Base-by-base conservation (phyloP, 140 eudicot genomes). In the Flaveria floridana region DNA sequence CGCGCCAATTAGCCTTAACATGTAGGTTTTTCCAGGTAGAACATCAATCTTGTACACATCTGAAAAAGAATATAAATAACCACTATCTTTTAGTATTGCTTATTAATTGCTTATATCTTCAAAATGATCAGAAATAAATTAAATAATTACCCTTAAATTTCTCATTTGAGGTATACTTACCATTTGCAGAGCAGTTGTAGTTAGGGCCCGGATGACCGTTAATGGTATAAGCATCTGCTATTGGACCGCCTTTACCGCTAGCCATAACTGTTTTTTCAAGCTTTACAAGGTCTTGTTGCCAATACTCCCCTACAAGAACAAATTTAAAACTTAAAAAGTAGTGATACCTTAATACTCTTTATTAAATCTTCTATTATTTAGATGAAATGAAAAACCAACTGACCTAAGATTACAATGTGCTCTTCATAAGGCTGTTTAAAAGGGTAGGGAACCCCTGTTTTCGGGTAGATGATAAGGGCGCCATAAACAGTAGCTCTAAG, bases 201-300 rank as follows among this genome's bases (percentile, higher is more conserved):
- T 81, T 84, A 34, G 91, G 92, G 20, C 97, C 97, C 0, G 97
- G 97, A 63, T 88, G 97, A 69, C 97, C 97, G 41, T 91, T 91
- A 70, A 88, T 88, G 48, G 95, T 91, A 80, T 80, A 88, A 21
- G 97, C 97, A 51, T 91, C 92, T 11, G 97, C 87, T 4, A 65
- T 34, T 3, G 89, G 88, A 63, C 90, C 85, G 58, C 71, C 85
- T 71, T 86, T 88, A 3, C 97, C 95, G 41, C 90, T 78, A 52
- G 90, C 82, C 57, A 79, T 15, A 62, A 81, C 90, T 14, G 71
- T 82, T 76, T 42, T 81, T 84, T 88, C 97, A 44, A 91, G 86
- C 39, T 88, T 79, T 53, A 86, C 81, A 13, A 88, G 76, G 62
- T 91, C 88, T 39, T 67, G 78, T 71, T 44, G 51, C 91, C 91